Conservation (phyloP, 345 rosid genomes). For the Syzygium grande region DNA sequence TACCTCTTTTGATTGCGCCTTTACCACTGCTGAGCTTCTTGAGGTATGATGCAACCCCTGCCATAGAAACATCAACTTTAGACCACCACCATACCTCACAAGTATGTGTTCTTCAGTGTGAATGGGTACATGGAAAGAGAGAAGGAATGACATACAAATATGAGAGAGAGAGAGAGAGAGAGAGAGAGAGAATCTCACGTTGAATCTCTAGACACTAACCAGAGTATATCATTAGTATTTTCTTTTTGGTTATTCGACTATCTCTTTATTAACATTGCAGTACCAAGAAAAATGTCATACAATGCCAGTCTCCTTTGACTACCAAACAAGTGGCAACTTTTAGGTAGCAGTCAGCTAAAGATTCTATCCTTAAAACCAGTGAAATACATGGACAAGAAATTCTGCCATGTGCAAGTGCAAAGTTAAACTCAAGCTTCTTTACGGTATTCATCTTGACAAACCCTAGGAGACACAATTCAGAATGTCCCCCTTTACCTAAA, state of each 20-base stretch:
- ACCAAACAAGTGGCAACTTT: not conserved
- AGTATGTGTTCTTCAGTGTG: not conserved
- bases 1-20: conserved; percentile 65
- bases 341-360: not conserved
- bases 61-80: not conserved
- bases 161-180: not conserved
- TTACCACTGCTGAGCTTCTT: conserved; percentile 33
- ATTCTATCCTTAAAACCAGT: not conserved
- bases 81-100: not conserved
- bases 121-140: not conserved
- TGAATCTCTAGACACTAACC: not conserved
- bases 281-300: not conserved
- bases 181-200: not conserved
- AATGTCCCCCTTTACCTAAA: not conserved
- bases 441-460: not conserved
- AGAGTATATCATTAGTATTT: not conserved
- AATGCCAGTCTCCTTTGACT: not conserved
- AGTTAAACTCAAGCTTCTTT: not conserved
- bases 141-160: not conserved
- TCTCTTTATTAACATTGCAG: not conserved
- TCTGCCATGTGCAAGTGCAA: not conserved
- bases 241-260: not conserved
- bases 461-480: not conserved
- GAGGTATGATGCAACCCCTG: conserved; percentile 34
- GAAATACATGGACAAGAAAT: not conserved